These are phyloP conservation scores for Kodamaea derodonti DNA, from an alignment of 1,139 yeast species.

Conservation along the genomic window DNA sequence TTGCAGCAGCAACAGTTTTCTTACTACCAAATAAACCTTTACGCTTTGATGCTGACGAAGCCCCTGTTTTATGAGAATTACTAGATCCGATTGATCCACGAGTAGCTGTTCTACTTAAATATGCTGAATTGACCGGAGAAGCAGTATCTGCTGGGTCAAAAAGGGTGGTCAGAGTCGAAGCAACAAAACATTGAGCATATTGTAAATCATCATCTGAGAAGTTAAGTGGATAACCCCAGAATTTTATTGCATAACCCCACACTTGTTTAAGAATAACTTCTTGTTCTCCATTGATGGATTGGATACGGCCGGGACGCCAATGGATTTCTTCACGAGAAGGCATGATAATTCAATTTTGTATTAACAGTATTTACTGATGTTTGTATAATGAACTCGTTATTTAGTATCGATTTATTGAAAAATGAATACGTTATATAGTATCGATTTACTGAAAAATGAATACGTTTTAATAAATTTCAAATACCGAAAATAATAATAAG, in stretches of 20 bases:
- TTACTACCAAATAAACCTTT: slow-evolving; percentile 1
- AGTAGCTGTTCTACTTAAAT: slow-evolving; percentile 25
- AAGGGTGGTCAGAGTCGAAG: slow-evolving; percentile 22
- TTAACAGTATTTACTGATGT: too few species aligned
- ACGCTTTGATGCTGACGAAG: slow-evolving; percentile 7
- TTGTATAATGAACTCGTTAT: too few species aligned
- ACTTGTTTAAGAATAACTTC: slow-evolving; percentile 68
- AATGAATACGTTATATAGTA: too few species aligned
- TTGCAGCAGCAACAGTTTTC: background rate
- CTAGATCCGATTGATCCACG: slow-evolving; percentile 26
- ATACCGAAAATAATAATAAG: background rate
- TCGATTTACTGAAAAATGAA: too few species aligned
- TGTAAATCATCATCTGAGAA: slow-evolving; percentile 33
- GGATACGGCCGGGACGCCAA: slow-evolving; percentile 53
- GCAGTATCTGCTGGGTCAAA: slow-evolving; percentile 14
- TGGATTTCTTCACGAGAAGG: slow-evolving; percentile 12
- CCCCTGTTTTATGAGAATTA: slow-evolving; percentile 22
- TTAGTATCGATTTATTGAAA: too few species aligned
- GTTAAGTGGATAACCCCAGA: slow-evolving; percentile 55
- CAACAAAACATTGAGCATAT: slow-evolving; percentile 32
- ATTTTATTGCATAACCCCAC: slow-evolving; percentile 65
- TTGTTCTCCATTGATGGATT: slow-evolving; percentile 57
- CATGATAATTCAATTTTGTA: slow-evolving; percentile 5
- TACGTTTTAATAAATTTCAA: background rate
- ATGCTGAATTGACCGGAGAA: slow-evolving; percentile 14